Percentiles rank a stretch among this genome's conserved stretches.
Evolutionary conservation across 192 early-diverging fungal species (phyloP).

Genomic region (Backusella macrospora): DNA sequence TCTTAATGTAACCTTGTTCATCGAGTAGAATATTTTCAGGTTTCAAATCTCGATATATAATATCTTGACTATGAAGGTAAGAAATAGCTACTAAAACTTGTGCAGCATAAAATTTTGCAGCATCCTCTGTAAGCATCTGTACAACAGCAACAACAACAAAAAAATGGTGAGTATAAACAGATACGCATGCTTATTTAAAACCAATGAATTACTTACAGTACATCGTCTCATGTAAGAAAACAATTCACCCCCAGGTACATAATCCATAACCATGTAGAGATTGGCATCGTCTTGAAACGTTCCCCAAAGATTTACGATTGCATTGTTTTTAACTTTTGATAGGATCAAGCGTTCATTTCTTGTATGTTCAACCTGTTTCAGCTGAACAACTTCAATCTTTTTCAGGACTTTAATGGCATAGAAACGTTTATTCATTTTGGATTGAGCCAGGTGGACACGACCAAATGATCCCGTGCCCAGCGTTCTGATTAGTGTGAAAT

Average conservation of each 20-base stretch:
- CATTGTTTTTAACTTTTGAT: constrained; percentile 76
- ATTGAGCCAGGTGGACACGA: constrained; percentile 85
- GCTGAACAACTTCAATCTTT: constrained; percentile 85
- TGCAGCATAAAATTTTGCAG: constrained; percentile 81
- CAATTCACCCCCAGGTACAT: constrained; percentile 82
- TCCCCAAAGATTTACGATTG: constrained; percentile 81
- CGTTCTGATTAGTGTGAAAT: constrained; percentile 13
- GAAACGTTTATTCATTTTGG: constrained; percentile 70
- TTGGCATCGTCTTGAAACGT: constrained; percentile 81
- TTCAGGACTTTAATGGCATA: constrained; percentile 94
- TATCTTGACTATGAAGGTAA: constrained; percentile 76
- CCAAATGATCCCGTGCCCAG: constrained; percentile 92
- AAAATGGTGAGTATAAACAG: neutral
- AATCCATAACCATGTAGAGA: constrained; percentile 84
- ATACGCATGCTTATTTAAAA: neutral
- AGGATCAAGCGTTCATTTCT: constrained; percentile 91
- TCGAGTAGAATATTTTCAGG: constrained; percentile 76
- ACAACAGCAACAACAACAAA: too few relatives aligned
- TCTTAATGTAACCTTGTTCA: constrained; percentile 78
- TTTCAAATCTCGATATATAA: constrained; percentile 87
- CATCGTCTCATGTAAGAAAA: constrained; percentile 71
- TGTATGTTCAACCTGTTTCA: constrained; percentile 94
- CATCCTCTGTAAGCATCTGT: constrained; percentile 70
- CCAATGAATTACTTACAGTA: constrained; percentile 2
- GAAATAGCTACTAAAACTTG: constrained; percentile 77